A percentile compares a stretch with the other conserved stretches of the same genome.
Evolutionary conservation across 345 rosid species (phyloP).

Genomic region (Hibiscus mutabilis): DNA sequence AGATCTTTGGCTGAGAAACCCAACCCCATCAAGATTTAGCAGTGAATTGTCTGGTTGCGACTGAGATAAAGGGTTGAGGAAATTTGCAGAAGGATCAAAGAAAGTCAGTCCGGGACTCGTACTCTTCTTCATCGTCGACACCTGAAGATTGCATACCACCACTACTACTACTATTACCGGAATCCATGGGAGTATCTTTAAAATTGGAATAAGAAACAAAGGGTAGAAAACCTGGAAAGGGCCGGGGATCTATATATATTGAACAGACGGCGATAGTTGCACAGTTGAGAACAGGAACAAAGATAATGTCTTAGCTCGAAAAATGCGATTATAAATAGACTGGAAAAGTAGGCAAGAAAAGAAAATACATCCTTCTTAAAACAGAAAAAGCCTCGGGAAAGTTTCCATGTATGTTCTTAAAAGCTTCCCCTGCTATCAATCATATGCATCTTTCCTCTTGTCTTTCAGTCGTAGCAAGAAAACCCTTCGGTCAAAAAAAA

Average conservation of each 20-base stretch:
- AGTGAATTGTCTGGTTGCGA: conserved; percentile 26
- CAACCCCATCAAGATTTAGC: conserved; percentile 23
- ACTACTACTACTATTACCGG: conserved; percentile 49
- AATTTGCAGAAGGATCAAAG: conserved; percentile 30
- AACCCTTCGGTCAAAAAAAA: no score
- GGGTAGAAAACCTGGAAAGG: conserved; percentile 5
- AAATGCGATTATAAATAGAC: not conserved
- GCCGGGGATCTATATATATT: not conserved
- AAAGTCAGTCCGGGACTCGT: conserved; percentile 46
- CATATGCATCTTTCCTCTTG: no score
- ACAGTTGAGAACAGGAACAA: conserved; percentile 6
- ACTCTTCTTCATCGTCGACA: conserved; percentile 65
- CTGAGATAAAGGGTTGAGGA: conserved; percentile 29
- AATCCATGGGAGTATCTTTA: conserved; percentile 44
- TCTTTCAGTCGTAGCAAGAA: no score
- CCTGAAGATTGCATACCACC: conserved; percentile 64
- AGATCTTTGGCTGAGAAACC: conserved; percentile 23
- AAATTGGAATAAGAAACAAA: not conserved
- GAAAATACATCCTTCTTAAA: conserved; percentile 7
- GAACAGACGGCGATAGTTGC: not conserved
- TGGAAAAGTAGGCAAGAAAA: conserved; percentile 14
- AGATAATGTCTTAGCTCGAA: not conserved
- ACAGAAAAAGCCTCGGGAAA: conserved; percentile 25
- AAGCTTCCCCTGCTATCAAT: not conserved
- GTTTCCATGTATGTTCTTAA: conserved; percentile 10